Percentiles rank a stretch among this genome's conserved stretches.
Conservation (phyloP, 2,329 filamentous ascomycete species). For the Massarina eburnea region DNA sequence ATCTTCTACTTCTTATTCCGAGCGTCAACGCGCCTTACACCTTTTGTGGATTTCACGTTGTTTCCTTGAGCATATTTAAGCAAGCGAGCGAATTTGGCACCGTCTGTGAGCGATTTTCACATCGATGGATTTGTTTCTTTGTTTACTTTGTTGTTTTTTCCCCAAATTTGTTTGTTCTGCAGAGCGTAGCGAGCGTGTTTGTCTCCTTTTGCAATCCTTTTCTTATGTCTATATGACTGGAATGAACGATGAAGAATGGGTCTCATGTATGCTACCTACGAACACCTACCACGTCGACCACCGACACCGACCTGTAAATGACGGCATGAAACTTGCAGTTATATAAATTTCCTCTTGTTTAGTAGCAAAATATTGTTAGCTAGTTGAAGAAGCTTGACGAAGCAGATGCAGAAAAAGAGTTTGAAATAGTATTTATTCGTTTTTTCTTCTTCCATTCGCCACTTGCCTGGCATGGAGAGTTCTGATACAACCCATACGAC, state of each 20-base stretch:
- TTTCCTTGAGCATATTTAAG: conserved; percentile 17
- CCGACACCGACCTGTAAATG: too few relatives aligned
- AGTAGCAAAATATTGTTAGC: too few relatives aligned
- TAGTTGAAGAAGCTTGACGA: too few relatives aligned
- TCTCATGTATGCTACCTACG: too few relatives aligned
- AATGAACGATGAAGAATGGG: conserved; percentile 9
- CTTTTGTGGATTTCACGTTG: conserved; percentile 19
- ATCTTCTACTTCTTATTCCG: conserved; percentile 1
- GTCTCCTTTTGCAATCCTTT: conserved; percentile 28
- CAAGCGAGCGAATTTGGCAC: conserved; percentile 32
- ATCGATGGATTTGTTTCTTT: conserved; percentile 7
- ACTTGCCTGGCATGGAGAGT: too few relatives aligned
- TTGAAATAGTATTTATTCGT: too few relatives aligned
- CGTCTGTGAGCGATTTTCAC: conserved; percentile 3
- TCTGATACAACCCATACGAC: too few relatives aligned
- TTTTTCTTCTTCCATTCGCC: too few relatives aligned
- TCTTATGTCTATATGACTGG: conserved; percentile 24
- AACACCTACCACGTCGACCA: too few relatives aligned
- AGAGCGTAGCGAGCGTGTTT: conserved; percentile 39
- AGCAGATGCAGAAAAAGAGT: too few relatives aligned
- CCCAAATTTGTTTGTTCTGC: conserved; percentile 22
- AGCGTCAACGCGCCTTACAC: not conserved
- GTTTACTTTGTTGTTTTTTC: conserved; percentile 20
- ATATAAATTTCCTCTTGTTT: too few relatives aligned
- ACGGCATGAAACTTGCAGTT: too few relatives aligned